Conservation (phyloP, 1,284 basidiomycete genomes). For the Ganoderma multipileum region DNA sequence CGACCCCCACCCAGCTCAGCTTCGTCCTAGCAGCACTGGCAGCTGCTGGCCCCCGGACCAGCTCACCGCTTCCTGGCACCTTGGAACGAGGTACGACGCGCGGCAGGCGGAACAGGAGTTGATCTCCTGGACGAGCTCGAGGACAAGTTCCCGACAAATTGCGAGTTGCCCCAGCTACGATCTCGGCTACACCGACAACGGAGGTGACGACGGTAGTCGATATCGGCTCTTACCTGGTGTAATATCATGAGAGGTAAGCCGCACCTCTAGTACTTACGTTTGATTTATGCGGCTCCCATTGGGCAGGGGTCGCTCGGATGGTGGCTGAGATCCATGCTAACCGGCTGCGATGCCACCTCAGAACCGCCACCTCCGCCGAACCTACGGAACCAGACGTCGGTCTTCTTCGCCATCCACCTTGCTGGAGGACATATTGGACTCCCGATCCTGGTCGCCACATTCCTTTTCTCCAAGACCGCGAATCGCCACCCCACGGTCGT, state of each 20-base stretch:
- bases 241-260: slow-evolving; percentile 23
- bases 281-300: not conserved
- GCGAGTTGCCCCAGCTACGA: slow-evolving; percentile 24
- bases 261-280: no score
- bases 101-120: slow-evolving; percentile 24
- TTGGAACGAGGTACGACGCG: slow-evolving; percentile 5
- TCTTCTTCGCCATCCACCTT: slow-evolving; percentile 37
- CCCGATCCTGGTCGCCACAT: slow-evolving; percentile 41
- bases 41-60: slow-evolving; percentile 22
- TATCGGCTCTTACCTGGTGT: not conserved
- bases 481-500: slow-evolving; percentile 40
- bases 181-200: slow-evolving; percentile 5
- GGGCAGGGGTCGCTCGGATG: not conserved
- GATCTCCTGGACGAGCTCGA: slow-evolving; percentile 24
- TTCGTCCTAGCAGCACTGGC: slow-evolving; percentile 27
- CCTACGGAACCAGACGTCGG: slow-evolving; percentile 23
- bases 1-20: not conserved
- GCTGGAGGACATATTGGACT: slow-evolving; percentile 42
- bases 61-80: slow-evolving; percentile 9
- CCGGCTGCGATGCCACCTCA: slow-evolving; percentile 12
- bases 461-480: slow-evolving; percentile 37
- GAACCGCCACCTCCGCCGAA: slow-evolving; percentile 23
- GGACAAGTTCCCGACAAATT: slow-evolving; percentile 4
- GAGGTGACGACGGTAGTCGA: not conserved
- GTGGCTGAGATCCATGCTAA: not conserved